Percentiles rank a stretch among this genome's conserved stretches.
phyloP scores from a whole-genome alignment of 805 yeast genomes.

The Cyberlindnera japonica region DNA sequence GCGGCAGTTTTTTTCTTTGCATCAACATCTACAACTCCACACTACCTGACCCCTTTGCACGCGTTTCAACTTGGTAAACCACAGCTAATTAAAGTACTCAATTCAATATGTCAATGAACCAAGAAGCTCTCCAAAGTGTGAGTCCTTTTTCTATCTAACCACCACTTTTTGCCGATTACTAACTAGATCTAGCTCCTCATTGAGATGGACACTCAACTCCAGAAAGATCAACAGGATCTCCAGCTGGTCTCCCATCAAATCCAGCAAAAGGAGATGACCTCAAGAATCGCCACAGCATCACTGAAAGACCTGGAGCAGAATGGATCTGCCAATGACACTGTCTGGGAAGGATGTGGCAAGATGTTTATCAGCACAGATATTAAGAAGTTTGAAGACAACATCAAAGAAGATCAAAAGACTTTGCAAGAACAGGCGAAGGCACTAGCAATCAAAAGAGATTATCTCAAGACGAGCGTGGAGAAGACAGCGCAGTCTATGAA shows the following conservation, averaged over 20 bases:
- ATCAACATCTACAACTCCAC: neutral
- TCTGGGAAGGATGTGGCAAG: constrained; percentile 87
- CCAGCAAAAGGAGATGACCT: constrained; percentile 13
- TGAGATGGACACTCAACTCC: constrained; percentile 66
- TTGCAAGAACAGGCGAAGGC: constrained; percentile 57
- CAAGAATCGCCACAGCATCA: constrained; percentile 35
- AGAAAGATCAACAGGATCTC: constrained; percentile 56
- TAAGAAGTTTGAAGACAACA: constrained; percentile 42
- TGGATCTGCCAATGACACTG: constrained; percentile 41
- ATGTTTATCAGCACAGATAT: constrained; percentile 51
- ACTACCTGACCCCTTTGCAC: too few species aligned
- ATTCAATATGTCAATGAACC: constrained; percentile 39
- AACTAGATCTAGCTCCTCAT: constrained; percentile 38
- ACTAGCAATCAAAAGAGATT: constrained; percentile 63
- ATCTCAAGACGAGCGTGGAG: constrained; percentile 72
- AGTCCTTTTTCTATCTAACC: constrained; percentile 11
- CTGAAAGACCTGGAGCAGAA: constrained; percentile 43
- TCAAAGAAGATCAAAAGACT: constrained; percentile 49
- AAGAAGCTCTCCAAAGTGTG: constrained; percentile 42
- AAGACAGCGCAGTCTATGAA: constrained; percentile 66
- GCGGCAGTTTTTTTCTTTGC: too few species aligned
- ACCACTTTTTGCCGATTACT: neutral
- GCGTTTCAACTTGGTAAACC: neutral
- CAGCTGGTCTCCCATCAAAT: constrained; percentile 48
- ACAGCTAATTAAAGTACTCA: too few species aligned